Conservation (phyloP, 441 rosid species). For the Populus hybrid region DNA sequence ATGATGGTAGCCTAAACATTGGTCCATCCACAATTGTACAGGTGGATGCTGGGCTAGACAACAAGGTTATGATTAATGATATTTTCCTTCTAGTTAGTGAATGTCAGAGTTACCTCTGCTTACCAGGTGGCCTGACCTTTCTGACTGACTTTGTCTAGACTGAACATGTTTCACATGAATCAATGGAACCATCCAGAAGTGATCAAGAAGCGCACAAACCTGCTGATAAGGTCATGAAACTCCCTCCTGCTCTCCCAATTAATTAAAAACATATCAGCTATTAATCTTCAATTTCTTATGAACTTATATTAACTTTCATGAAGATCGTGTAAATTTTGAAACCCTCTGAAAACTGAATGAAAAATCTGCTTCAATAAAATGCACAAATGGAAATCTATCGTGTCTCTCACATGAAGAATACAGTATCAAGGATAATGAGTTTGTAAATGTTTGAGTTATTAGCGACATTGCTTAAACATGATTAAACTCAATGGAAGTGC, state of each 20-base stretch:
- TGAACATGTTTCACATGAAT: slow-evolving; percentile 42
- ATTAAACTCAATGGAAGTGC: background rate
- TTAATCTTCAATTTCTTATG: background rate
- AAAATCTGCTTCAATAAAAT: background rate
- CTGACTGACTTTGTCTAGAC: slow-evolving; percentile 33
- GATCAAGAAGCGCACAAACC: slow-evolving; percentile 54
- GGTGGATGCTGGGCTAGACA: slow-evolving; percentile 45
- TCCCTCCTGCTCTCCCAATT: slow-evolving; percentile 1
- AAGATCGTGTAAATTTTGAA: background rate
- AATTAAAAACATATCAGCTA: background rate
- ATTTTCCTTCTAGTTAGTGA: slow-evolving; percentile 12
- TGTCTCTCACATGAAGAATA: background rate
- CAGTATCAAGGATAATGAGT: background rate
- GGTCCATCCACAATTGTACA: slow-evolving; percentile 52
- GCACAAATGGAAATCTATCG: background rate
- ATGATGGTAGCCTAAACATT: slow-evolving; percentile 41
- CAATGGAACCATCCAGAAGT: slow-evolving; percentile 41
- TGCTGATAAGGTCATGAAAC: slow-evolving; percentile 43
- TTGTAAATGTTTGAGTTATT: background rate
- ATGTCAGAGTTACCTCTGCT: slow-evolving; percentile 8
- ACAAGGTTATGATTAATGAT: slow-evolving; percentile 38
- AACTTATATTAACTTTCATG: background rate
- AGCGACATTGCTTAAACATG: background rate
- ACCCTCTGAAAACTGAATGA: slow-evolving; percentile 4
- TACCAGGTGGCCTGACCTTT: slow-evolving; percentile 13